A percentile compares a stretch with the other conserved stretches of the same genome.
Conservation (phyloP, 2,329 filamentous ascomycete genomes). For the Calonectria honghensis region DNA sequence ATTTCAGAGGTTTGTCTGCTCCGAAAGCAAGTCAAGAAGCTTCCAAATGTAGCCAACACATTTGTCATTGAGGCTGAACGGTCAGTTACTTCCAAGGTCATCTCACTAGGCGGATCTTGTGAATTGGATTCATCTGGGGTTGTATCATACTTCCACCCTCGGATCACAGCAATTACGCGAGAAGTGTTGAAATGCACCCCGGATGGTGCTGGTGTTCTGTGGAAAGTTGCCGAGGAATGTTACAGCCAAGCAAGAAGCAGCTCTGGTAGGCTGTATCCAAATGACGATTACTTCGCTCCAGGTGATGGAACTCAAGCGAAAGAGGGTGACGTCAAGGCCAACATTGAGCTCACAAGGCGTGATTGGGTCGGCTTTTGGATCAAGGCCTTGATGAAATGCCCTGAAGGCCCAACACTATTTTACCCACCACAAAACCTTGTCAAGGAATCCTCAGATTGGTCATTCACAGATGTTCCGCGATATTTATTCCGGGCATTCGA, state of each 20-base stretch:
- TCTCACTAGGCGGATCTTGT: neutral
- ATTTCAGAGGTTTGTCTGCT: neutral
- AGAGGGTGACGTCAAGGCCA: neutral
- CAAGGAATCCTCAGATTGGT: neutral
- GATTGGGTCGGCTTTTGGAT: constrained; percentile 19
- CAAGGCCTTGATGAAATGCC: neutral
- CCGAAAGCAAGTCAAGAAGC: neutral
- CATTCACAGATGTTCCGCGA: neutral
- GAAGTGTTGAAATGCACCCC: neutral
- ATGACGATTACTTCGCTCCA: neutral
- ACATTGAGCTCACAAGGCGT: neutral
- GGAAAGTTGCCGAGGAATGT: constrained; percentile 26
- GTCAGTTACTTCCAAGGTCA: neutral
- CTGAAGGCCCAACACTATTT: constrained; percentile 27
- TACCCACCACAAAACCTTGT: neutral
- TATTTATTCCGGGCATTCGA: constrained; percentile 30
- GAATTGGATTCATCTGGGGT: neutral
- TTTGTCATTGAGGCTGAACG: neutral
- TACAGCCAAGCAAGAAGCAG: neutral
- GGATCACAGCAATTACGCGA: neutral
- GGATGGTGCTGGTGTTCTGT: neutral
- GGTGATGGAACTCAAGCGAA: neutral
- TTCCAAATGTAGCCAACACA: neutral
- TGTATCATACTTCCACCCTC: neutral
- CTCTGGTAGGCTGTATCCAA: neutral